Evolutionary conservation across 768 basidiomycete species (phyloP), one percentile per base, ranked within the genome.

Genomic region (Amanita polypyramis): DNA sequence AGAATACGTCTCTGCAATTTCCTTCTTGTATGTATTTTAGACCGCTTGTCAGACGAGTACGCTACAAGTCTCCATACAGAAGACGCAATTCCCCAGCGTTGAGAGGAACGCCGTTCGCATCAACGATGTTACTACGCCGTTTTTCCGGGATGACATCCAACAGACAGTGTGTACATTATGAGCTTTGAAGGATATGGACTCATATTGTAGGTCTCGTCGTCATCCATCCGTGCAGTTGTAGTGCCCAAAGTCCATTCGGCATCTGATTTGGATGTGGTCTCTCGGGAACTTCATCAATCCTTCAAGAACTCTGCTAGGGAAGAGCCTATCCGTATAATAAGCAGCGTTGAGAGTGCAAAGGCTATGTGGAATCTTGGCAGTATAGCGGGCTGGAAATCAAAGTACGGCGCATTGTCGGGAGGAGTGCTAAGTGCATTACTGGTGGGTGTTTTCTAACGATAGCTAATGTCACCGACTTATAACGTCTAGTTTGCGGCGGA

Each of bases 301-400:
- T 64, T 56, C 52, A 54, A 59, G 52, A 60, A 41, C 23, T 42
- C 54, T 30, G 55, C 60, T n/a, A 52, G 60, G 12, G 57, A 53
- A 9, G 48, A 50, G 3, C 68, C 72, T 1, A 60, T 85, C 38
- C 66, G 73, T 38, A 71, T 95, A 23, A 70, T 96, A 4, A 81
- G 87, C 0, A 90, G 87, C 58, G 79, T 95, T 35, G 92, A 96
- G 62, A 94, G 86, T 56, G 91, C 92, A 1, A 70, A 67, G 43
- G 79, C 77, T 2, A 67, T 90, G 46, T 73, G 79, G 61, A 78
- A 80, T 56, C 58, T 93, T 1, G 72, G 77, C 1, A 68, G 72
- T 4, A 93, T 95, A 52, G 88, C 85, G 0, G 60, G 63, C 5
- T 90, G 87, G 82, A 75, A 70, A 47, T 78, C 73, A 3, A 64